Conservation (phyloP, 495 filamentous ascomycete genomes). For the Tuber melanosporum region DNA sequence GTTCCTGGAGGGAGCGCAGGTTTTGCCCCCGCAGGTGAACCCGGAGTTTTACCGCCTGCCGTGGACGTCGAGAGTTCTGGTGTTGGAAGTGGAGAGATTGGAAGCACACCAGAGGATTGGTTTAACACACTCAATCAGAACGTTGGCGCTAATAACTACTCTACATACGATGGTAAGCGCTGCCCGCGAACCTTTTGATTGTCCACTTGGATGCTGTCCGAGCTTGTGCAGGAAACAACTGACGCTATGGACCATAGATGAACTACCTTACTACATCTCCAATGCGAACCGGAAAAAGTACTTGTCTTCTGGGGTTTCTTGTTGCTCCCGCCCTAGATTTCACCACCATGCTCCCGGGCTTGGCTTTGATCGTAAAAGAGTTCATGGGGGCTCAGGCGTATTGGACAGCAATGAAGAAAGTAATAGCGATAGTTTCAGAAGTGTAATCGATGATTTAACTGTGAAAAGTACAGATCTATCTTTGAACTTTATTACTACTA, state of each 20-base stretch:
- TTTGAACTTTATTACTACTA: background rate
- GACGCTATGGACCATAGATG: conserved; percentile 30
- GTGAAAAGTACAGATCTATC: conserved; percentile 52
- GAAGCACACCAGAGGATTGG: conserved; percentile 36
- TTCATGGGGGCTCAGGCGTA: background rate
- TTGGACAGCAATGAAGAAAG: conserved; percentile 47
- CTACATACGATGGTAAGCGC: conserved; percentile 38
- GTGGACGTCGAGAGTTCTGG: conserved; percentile 28
- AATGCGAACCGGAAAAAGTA: conserved; percentile 26
- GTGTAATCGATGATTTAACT: conserved; percentile 67
- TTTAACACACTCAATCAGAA: conserved; percentile 39
- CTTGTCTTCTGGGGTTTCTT: background rate
- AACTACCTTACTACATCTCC: conserved; percentile 40
- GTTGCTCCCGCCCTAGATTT: background rate
- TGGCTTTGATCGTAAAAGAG: conserved; percentile 5
- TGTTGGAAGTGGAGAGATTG: conserved; percentile 17
- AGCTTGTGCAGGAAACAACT: background rate
- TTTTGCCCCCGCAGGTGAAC: conserved; percentile 25
- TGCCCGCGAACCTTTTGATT: background rate
- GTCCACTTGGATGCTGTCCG: background rate
- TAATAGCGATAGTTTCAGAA: conserved; percentile 55
- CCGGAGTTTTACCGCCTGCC: conserved; percentile 23
- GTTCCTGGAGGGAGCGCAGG: conserved; percentile 22
- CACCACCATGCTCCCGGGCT: background rate
- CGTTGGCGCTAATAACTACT: conserved; percentile 38